Base-by-base conservation (phyloP, 345 rosid species). In the Anastatica hierochuntica region DNA sequence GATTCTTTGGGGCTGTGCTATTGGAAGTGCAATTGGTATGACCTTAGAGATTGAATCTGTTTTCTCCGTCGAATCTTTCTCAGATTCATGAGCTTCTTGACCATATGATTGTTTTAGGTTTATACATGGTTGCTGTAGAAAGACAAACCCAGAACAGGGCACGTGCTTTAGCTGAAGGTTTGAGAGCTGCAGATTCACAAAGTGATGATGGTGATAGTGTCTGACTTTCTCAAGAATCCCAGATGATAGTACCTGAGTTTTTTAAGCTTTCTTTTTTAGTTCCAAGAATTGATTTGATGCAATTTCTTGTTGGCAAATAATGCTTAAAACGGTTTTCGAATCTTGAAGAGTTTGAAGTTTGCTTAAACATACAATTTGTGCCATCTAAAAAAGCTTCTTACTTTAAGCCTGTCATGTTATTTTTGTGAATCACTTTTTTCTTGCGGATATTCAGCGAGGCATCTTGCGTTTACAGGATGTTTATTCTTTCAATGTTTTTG, bases 91-190 rank as follows among this genome's bases (percentile, higher is more conserved):
- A 47, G 34, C 23, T 63, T 45, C 33, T 16, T 53, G 18, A 43
- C 42, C 11, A 26, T 37, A 54, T 18, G 26, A 45, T 37, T 49
- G 40, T 39, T 37, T 14, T 63, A 88, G 97, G 92, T 60, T 57
- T 85, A 17, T 89, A 83, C 67, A 85, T 83, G 94, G 95, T 83
- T 59, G 82, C 79, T 15, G 84, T 64, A 18, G 88, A 89, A 26
- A 83, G 95, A 62, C 89, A 85, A 72, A 69, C 70, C 21, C 85
- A 81, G 77, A 85, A 81, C 76, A 74, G 85, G 55, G 66, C 73
- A 2, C 74, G 72, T 56, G 75, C 76, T 77, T 52, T 79, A 61
- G 83, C 86, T 38, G 88, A 80, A 69, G 63, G 80, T 63, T 53
- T 85, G 49, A 68, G 68, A 61, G 77, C 79, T 33, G 59, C 73